Evolutionary conservation across 2,329 filamentous ascomycete species (phyloP).

Genomic region (Ophiostoma piceae): DNA sequence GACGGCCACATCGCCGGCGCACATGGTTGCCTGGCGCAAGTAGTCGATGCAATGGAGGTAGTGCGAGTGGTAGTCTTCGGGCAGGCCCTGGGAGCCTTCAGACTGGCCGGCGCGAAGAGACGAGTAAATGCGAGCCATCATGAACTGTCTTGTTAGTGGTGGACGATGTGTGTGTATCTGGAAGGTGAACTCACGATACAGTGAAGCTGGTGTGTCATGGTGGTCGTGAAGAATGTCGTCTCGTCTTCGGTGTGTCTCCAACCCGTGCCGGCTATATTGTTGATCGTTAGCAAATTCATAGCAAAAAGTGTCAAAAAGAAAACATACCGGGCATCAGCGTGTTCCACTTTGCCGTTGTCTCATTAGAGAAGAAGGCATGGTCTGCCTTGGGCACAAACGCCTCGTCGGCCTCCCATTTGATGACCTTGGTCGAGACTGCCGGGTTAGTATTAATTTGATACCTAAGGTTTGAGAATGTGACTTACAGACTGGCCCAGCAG

Average conservation of each 20-base stretch:
- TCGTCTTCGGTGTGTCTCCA: constrained; percentile 34
- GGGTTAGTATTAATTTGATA: not conserved
- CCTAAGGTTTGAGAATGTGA: too few relatives aligned
- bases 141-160: constrained; percentile 30
- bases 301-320: not conserved
- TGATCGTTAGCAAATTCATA: not conserved
- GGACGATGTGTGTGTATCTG: not conserved
- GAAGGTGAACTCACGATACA: constrained; percentile 34
- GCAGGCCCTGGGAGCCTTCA: constrained; percentile 25
- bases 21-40: constrained; percentile 40
- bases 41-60: constrained; percentile 42
- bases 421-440: constrained; percentile 36
- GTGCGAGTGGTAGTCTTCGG: constrained; percentile 34
- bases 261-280: constrained; percentile 33
- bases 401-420: constrained; percentile 38
- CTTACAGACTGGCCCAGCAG: constrained; percentile 35
- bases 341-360: constrained; percentile 38
- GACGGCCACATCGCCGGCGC: constrained; percentile 36
- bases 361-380: constrained; percentile 37
- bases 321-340: constrained; percentile 35
- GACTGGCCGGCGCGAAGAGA: constrained; percentile 26
- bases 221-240: constrained; percentile 39
- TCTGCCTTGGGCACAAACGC: constrained; percentile 38
- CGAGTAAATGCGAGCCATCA: constrained; percentile 36
- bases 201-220: constrained; percentile 40